Base-by-base conservation (phyloP, 176 grass and related monocot genomes). In the Poa annua region DNA sequence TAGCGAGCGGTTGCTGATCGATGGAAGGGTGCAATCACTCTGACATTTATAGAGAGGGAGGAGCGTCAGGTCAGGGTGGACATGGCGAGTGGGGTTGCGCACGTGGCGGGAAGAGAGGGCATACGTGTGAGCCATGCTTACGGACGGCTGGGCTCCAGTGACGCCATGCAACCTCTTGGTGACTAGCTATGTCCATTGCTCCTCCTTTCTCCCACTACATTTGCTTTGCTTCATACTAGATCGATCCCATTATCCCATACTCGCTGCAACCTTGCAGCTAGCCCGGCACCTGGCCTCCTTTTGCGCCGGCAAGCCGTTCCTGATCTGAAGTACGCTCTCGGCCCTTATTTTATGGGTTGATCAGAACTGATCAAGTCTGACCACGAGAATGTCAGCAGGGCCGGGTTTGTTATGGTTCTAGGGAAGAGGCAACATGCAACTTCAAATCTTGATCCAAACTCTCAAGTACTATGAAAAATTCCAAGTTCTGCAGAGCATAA, bases 61-160 rank as follows among this genome's bases (percentile, higher is more conserved):
- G 29, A 74, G 52, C 38, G 16, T 33, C 67, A 60, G 24, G 65
- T 69, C 50, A 32, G 4, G 25, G 39, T 63, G 49, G 78, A 45
- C 41, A 24, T 25, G 13, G 59, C 22, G 59, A 47, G 67, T 14
- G 39, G 44, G 21, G 17, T 38, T 67, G 64, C 64, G n/a, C 19
- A 35, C 41, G 62, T 87, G 63, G 42, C 60, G 6, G 25, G 16
- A 26, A 64, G 59, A 29, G 8, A 42, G 2, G 32, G 80, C 60
- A 60, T 86, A 87, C 88, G 80, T 87, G 85, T 79, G 88, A 90
- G 68, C 84, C 88, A 76, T 78, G 74, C 73, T 80, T 19, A 49
- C 79, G 55, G 41, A 6, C 69, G 25, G 69, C 38, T 57, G 34
- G n/a, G 49, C 65, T 63, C 69, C 81, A 15, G 26, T 36, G 63